Percentiles rank a stretch among this genome's conserved stretches.
Conservation (phyloP, 768 basidiomycete genomes). For the Termitomyces sp. region DNA sequence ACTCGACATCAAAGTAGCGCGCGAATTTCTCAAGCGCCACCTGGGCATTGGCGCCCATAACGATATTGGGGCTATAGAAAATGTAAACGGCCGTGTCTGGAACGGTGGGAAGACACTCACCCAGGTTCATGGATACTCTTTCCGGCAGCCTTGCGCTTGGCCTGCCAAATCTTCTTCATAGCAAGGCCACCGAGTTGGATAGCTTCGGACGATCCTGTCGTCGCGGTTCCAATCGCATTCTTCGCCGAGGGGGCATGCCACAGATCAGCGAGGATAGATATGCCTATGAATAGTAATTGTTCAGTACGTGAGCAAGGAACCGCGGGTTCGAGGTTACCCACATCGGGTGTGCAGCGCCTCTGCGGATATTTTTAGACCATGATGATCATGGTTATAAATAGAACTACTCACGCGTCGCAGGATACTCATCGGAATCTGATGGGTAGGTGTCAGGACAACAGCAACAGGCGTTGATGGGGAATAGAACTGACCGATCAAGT, state of each 20-base stretch:
- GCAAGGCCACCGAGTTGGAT: conserved; percentile 71
- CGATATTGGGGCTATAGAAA: conserved; percentile 54
- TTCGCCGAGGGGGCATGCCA: conserved; percentile 65
- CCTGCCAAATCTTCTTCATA: conserved; percentile 72
- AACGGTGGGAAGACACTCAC: conserved; percentile 24
- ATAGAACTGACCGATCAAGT: conserved; percentile 42
- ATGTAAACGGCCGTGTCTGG: neutral
- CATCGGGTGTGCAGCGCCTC: conserved; percentile 52
- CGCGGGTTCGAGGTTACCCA: conserved; percentile 9
- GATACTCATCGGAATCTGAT: conserved; percentile 56
- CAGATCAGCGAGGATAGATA: conserved; percentile 52
- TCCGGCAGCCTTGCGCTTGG: conserved; percentile 56
- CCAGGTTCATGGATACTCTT: conserved; percentile 77
- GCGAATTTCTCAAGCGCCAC: conserved; percentile 75
- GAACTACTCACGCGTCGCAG: conserved; percentile 44
- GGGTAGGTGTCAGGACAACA: neutral
- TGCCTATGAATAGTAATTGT: neutral
- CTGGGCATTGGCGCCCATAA: conserved; percentile 71
- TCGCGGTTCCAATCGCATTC: conserved; percentile 65
- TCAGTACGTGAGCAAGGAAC: neutral
- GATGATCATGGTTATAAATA: no score
- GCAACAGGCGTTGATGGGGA: no score
- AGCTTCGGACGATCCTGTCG: conserved; percentile 69
- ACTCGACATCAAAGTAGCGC: conserved; percentile 67
- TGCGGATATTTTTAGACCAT: conserved; percentile 9